Evolutionary conservation across 768 basidiomycete genomes (phyloP).

Genomic region (Rickenella mellea): DNA sequence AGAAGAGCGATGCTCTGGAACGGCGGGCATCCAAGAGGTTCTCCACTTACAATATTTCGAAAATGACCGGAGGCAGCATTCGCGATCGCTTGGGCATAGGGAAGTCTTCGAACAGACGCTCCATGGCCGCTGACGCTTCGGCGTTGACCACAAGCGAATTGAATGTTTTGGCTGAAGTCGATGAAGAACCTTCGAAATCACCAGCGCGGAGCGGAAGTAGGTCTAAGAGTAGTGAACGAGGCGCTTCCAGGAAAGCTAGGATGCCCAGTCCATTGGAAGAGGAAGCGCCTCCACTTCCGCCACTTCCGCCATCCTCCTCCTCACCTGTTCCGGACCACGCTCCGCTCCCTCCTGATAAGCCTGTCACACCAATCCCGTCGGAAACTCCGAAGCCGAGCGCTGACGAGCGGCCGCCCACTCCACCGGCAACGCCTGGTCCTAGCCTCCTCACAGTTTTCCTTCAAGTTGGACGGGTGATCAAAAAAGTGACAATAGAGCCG

Average conservation of each 20-base stretch:
- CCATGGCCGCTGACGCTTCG: constrained; percentile 48
- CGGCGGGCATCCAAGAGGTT: constrained; percentile 93
- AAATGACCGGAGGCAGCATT: constrained; percentile 63
- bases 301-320: constrained; percentile 13
- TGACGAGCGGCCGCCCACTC: constrained; percentile 3
- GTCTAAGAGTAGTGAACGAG: constrained; percentile 2
- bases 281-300: constrained; percentile 24
- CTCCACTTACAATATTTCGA: constrained; percentile 88
- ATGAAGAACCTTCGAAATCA: constrained; percentile 41
- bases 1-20: constrained; percentile 78
- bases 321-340: background rate
- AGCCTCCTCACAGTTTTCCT: constrained; percentile 65
- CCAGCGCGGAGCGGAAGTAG: constrained; percentile 12
- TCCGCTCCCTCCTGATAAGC: background rate
- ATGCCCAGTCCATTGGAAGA: constrained; percentile 19
- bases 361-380: background rate
- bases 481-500: constrained; percentile 69
- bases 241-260: background rate
- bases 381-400: background rate
- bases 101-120: constrained; percentile 51
- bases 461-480: constrained; percentile 84
- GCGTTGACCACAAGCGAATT: constrained; percentile 63
- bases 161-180: constrained; percentile 65
- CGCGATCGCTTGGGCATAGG: constrained; percentile 20
- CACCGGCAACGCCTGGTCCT: constrained; percentile 18